Evolutionary conservation across 2,329 filamentous ascomycete species (phyloP), one percentile per base, ranked within the genome.

Genomic region (Hypomyces perniciosus): DNA sequence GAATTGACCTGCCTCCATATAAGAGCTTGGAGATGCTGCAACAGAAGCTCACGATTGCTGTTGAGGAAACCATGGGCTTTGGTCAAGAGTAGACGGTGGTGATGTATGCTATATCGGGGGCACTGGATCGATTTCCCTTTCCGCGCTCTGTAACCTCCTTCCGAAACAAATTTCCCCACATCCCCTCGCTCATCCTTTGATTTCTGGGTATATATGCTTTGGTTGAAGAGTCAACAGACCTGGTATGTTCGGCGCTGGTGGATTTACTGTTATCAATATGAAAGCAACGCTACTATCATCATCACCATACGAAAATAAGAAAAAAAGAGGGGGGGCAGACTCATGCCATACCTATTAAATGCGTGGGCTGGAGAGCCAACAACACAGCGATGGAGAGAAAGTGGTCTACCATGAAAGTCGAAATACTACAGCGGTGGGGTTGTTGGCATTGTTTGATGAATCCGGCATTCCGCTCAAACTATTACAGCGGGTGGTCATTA

Each of bases 31-130:
- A 97, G 56, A 82, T 81, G 61, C 77, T 99, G 59, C 86, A 92
- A 66, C 77, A 85, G 65, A 99, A 99, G 73, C 77, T 99, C 61
- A 93, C 91, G 6, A 95, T 96, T 71, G 93, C 93, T 28, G 93
- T 99, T 50, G 93, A 99, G 73, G 93, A 99, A 75, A 99, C 93
- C 0, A 91, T 99, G 77, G 93, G 93, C 56, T 99, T 99, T 68
- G 93, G 93, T 58, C 93, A 99, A 75, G 93, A 99, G 75, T 99
- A 90, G 37, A 50, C 34, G 33, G 42, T 43, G 39, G 50, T 47
- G 43, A 48, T 54, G 54, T 49, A 54, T 46, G 51, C 44, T 41
- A 38, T 31, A 37, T 30, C 33, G 40, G 10, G 37, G 38, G 27
- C 26, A 33, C 34, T 13, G 28, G 12, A 40, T 41, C 46, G 12